Evolutionary conservation across 179 eudicot genomes (phyloP).

Genomic region (Spergularia azorica): DNA sequence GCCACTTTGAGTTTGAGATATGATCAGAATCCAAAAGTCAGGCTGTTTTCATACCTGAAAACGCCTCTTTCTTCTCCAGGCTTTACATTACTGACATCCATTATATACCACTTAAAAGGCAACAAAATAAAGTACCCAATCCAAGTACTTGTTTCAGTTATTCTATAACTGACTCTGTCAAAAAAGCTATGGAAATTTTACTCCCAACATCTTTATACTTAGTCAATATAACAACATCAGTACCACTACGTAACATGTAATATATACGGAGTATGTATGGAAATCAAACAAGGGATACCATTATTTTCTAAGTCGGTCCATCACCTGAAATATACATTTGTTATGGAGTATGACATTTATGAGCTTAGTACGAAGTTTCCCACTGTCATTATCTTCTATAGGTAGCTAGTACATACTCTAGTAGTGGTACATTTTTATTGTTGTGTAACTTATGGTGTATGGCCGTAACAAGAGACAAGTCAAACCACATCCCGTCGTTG

Average conservation of each 20-base stretch:
- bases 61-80: constrained; percentile 15
- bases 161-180: constrained; percentile 18
- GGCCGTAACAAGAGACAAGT: neutral
- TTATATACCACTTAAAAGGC: constrained; percentile 19
- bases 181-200: constrained; percentile 20
- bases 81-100: constrained; percentile 32
- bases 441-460: neutral
- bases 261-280: neutral
- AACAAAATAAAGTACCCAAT: neutral
- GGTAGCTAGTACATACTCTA: too few relatives aligned
- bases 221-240: constrained; percentile 13
- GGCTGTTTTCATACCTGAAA: constrained; percentile 30
- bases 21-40: constrained; percentile 24
- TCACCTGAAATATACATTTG: neutral
- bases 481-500: neutral
- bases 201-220: neutral
- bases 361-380: neutral
- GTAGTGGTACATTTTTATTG: neutral
- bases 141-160: neutral
- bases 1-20: neutral
- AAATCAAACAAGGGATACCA: neutral
- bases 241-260: neutral
- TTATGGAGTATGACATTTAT: neutral
- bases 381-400: neutral
- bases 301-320: neutral